Conservation (phyloP, 2,329 filamentous ascomycete species). For the Aspergillus puulaauensis region DNA sequence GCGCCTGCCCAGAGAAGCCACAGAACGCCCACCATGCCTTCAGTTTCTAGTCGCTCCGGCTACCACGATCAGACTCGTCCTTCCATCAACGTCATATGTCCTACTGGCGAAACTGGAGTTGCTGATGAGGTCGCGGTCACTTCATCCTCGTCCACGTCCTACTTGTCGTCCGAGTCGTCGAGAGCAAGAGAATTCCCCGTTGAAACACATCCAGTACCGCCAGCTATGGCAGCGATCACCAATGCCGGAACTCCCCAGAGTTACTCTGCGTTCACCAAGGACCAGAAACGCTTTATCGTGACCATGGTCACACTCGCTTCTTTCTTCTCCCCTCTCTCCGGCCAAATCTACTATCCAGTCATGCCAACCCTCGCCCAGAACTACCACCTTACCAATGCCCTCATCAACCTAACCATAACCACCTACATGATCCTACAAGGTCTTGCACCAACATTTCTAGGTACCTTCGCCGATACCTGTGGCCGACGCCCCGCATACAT, state of each 20-base stretch:
- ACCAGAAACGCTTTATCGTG: constrained; percentile 38
- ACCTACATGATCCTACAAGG: constrained; percentile 61
- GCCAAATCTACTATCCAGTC: constrained; percentile 31
- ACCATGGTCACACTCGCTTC: constrained; percentile 40
- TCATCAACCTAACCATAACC: constrained; percentile 50
- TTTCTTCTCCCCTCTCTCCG: constrained; percentile 36
- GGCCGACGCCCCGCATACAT: constrained; percentile 64
- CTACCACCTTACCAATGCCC: constrained; percentile 38
- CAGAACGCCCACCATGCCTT: background rate
- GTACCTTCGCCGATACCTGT: constrained; percentile 60
- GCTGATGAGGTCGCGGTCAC: background rate
- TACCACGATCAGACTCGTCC: background rate
- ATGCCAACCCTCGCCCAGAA: constrained; percentile 33
- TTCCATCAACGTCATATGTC: background rate
- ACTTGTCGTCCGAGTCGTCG: background rate
- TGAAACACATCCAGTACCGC: background rate
- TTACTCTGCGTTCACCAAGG: constrained; percentile 32
- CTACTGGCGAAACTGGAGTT: background rate
- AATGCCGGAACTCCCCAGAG: background rate
- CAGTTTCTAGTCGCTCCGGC: background rate
- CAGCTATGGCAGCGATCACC: background rate
- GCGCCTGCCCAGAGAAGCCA: no score
- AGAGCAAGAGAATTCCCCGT: background rate
- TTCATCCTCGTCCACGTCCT: background rate
- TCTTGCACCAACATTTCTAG: constrained; percentile 60